Conservation (phyloP, 352 stramenopile species). For the Pythium phragmiticola region DNA sequence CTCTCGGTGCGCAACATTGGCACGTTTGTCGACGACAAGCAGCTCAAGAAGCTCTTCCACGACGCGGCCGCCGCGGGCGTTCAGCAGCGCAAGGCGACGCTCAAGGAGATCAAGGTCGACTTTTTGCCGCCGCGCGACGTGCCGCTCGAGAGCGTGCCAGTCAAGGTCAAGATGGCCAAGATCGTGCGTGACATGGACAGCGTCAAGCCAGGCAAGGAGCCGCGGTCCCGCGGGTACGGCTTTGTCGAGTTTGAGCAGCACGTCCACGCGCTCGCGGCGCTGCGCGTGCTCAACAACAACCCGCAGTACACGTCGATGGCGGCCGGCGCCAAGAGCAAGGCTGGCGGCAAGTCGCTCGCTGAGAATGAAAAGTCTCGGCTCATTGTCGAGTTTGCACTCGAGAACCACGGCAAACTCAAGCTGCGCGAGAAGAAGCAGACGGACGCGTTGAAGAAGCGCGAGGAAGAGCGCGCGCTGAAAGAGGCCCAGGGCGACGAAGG, state of each 20-base stretch:
- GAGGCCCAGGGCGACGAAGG: slow-evolving; percentile 48
- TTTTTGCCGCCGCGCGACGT: slow-evolving; percentile 36
- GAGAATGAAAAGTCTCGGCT: slow-evolving; percentile 72
- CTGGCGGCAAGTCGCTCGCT: slow-evolving; percentile 29
- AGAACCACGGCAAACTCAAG: slow-evolving; percentile 89
- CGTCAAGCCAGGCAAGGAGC: slow-evolving; percentile 57
- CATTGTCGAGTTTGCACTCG: slow-evolving; percentile 88
- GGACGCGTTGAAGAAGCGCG: slow-evolving; percentile 67
- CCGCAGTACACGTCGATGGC: slow-evolving; percentile 80
- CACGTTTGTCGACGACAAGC: slow-evolving; percentile 82
- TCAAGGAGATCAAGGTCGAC: slow-evolving; percentile 79
- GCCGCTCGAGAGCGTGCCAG: slow-evolving; percentile 30
- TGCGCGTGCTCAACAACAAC: slow-evolving; percentile 98
- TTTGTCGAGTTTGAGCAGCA: slow-evolving; percentile 99
- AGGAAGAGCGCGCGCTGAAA: slow-evolving; percentile 62
- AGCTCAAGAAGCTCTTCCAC: slow-evolving; percentile 89
- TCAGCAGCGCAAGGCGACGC: slow-evolving; percentile 66
- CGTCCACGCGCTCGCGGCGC: slow-evolving; percentile 93
- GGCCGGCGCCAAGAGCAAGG: slow-evolving; percentile 41
- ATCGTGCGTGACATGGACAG: slow-evolving; percentile 76
- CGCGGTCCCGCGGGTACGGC: slow-evolving; percentile 72
- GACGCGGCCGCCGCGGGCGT: slow-evolving; percentile 77
- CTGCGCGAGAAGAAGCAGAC: slow-evolving; percentile 72
- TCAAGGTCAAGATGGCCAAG: slow-evolving; percentile 85
- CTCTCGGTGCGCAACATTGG: slow-evolving; percentile 94